Conservation (phyloP, 768 basidiomycete species). For the Panus rudis region DNA sequence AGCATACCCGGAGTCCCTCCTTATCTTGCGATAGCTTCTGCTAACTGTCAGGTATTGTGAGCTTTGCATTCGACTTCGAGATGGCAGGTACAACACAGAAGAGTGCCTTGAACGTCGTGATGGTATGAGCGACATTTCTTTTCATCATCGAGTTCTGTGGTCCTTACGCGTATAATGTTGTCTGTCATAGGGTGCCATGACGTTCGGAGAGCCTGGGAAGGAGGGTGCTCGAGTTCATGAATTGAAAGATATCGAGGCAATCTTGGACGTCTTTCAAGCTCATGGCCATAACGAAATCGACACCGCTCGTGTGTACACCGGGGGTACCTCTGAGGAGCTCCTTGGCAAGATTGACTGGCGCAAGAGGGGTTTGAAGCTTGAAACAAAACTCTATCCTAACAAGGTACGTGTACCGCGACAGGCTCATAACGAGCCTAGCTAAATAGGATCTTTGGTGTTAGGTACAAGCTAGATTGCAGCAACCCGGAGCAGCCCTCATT, state of each 20-base stretch:
- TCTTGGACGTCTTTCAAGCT: conserved; percentile 45
- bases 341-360: conserved; percentile 48
- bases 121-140: conserved; percentile 27
- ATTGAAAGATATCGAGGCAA: conserved; percentile 40
- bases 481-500: background rate
- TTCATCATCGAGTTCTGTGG: background rate
- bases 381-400: conserved; percentile 45
- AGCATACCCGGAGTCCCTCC: too few relatives aligned
- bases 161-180: background rate
- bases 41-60: too few relatives aligned
- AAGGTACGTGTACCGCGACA: background rate
- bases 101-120: conserved; percentile 42
- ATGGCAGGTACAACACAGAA: too few relatives aligned
- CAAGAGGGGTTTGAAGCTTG: conserved; percentile 43
- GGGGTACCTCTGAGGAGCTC: conserved; percentile 28
- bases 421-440: background rate
- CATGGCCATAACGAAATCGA: conserved; percentile 52
- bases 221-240: conserved; percentile 43
- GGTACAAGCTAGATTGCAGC: background rate
- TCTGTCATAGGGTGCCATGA: conserved; percentile 42
- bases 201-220: conserved; percentile 42
- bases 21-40: too few relatives aligned
- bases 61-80: too few relatives aligned
- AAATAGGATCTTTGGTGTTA: background rate
- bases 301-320: conserved; percentile 20